Evolutionary conservation across 331 rosid genomes (phyloP), one percentile per base, ranked within the genome.

Genomic region (Acacia concinna): DNA sequence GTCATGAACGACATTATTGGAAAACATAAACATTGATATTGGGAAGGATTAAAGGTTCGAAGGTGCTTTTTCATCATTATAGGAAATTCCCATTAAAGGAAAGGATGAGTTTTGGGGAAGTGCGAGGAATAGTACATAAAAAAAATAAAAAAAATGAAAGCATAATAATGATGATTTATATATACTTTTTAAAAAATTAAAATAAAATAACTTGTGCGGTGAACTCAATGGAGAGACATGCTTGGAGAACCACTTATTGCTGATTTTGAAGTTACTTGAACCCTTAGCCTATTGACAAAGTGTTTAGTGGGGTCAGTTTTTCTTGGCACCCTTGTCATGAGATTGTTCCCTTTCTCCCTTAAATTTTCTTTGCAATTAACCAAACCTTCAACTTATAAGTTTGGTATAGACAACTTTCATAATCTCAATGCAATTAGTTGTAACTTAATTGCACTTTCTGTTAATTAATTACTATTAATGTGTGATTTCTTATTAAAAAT

Each of bases 271-370:
- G 64, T 57, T 57, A 57, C 17, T 25, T 13, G 64, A 10, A 57
- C 0, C 64, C 32, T 57, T 57, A 25, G 64, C 64, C 34, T 57
- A 57, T 25, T 57, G 8, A 1, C 7, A 57, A 25, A 57, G 32
- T 25, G 32, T 25, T 23, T 57, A 25, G 64, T 57, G 64, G 64
- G 32, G 8, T 23, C 17, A 10, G 1, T 10, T 57, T 57, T 11
- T 25, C 6, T 0, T 23, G 28, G 34, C 34, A 25, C 14, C 32
- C 25, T 32, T 73, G 88, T 84, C 83, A 73, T 79, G 35, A 65
- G 78, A 84, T 76, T 44, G 73, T 65, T 37, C 75, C 75, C 64
- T 40, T 43, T 23, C n/a, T n/a, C 44, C 62, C 66, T 49, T 52
- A 52, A 2, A n/a, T 52, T 52, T 52, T 74, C 21, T 59, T 11